Evolutionary conservation across 106 monocot species (phyloP).

Genomic region (Platanthera guangdongensis): DNA sequence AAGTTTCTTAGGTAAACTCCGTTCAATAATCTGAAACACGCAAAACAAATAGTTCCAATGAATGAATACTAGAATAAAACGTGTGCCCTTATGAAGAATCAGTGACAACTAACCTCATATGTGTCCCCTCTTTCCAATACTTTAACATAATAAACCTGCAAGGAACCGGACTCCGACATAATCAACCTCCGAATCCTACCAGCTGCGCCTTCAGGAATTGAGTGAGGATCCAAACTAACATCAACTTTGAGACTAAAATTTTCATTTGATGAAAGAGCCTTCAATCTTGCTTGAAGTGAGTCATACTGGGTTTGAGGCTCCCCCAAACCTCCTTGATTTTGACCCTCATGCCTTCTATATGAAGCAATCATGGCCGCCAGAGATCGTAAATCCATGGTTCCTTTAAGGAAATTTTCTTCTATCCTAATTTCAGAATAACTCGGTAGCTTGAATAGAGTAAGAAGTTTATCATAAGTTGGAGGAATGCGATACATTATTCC

Average conservation of each 20-base stretch:
- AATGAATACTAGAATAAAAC: not conserved
- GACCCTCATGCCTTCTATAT: conserved; percentile 43
- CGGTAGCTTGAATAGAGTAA: conserved; percentile 47
- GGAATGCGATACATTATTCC: conserved; percentile 70
- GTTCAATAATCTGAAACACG: conserved; percentile 74
- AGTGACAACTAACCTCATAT: conserved; percentile 65
- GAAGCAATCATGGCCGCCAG: conserved; percentile 63
- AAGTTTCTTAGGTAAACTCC: conserved; percentile 86
- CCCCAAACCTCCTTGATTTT: conserved; percentile 45
- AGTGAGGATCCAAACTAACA: conserved; percentile 40
- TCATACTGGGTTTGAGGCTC: conserved; percentile 75
- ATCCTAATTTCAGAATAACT: conserved; percentile 59
- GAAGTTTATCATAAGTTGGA: conserved; percentile 79
- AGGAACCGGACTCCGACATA: conserved; percentile 66
- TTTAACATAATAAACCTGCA: conserved; percentile 82
- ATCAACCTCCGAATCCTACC: conserved; percentile 82
- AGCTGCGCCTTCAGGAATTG: conserved; percentile 90
- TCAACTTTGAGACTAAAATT: conserved; percentile 78
- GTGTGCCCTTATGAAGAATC: not conserved
- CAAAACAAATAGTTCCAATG: not conserved
- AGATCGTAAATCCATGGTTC: conserved; percentile 61
- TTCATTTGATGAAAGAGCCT: conserved; percentile 41
- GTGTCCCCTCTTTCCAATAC: conserved; percentile 90
- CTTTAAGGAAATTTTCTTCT: conserved; percentile 65
- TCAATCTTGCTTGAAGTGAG: conserved; percentile 78